Base-by-base conservation (phyloP, 1,284 basidiomycete species). In the Cerioporus squamosus region DNA sequence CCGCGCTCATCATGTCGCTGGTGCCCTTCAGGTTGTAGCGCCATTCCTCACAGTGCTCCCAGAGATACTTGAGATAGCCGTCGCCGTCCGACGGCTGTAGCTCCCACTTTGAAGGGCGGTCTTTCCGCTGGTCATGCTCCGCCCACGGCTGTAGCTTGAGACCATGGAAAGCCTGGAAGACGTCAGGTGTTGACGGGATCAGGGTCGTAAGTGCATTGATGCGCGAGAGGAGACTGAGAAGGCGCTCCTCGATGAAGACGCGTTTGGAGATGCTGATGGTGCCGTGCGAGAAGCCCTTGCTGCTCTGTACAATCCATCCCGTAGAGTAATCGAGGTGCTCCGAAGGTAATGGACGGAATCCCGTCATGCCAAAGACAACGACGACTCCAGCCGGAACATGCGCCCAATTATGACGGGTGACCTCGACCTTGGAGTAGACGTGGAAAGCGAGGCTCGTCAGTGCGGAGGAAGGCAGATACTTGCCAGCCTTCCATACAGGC, bases 181-280 rank as follows among this genome's bases (percentile, higher is more conserved):
- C 63, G 38, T 69, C 69, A 22, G 67, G 59, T 51, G 70, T 70
- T 22, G 61, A 52, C 17, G 73, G 70, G 14, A 75, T 66, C 51
- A 75, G 60, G n/a, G 74, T 74, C 8, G 72, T 75, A 40, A 64
- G 56, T 2, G 64, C 64, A 57, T 75, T 75, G 61, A 75, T 53
- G 31, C 57, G 57, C 18, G 68, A 57, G 20, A 75, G 67, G n/a
- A 67, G 56, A 18, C 45, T 46, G 29, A 74, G 65, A 5, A 75
- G 63, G 49, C 66, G 65, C 39, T 67, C 63, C 39, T 74, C 68
- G 46, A 74, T 67, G 69, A 75, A 75, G 38, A 64, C 56, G 9
- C 61, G 52, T 26, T 64, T 65, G 15, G 71, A 66, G 31, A 74
- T 64, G 61, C 62, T 63, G 55, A 74, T 62, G 2, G 70, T 72